Base-by-base conservation (phyloP, 768 basidiomycete species). In the Suillus occidentalis region DNA sequence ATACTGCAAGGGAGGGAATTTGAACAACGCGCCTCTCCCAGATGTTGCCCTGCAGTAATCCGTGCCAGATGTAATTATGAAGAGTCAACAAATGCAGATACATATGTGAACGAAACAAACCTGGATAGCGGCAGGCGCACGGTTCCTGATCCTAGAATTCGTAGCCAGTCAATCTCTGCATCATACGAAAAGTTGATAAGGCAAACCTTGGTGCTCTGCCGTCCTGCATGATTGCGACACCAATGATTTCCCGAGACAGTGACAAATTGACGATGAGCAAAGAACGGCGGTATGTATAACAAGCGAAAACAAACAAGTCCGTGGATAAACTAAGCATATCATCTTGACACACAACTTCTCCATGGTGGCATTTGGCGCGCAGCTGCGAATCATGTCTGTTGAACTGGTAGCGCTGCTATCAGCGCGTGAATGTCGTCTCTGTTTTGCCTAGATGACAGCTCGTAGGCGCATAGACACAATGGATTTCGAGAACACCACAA, bases 401-500 rank as follows among this genome's bases (percentile, higher is more conserved):
- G 2, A 45, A n/a, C 45, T 45, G 20, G n/a, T 47, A 47, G n/a
- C 10, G 43, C 20, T 45, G 9, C 43, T n/a, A 10, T n/a, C 9
- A n/a, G 45, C 1, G n/a, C n/a, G 4, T n/a, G 45, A 9, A 47
- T n/a, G n/a, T 45, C 43, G n/a, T 10, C 45, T 47, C 45, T 7
- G 45, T n/a, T n/a, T 28, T 1, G 28, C 28, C 28, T 28, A 28
- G 28, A 28, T 47, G 9, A 20, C 20, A 18, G 16, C 6, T 98
- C 58, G 95, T 97, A 20, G 95, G 95, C 55, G 97, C 94, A 97
- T 97, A 62, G 92, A 94, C 13, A 94, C 94, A 74, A 99, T 97
- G 79, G 98, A 98, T 84, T 99, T 99, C 81, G 99, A 87, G 87
- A 99, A 99, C 61, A 94, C 95, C 71, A 97, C 93, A 59, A 97